These are phyloP conservation scores for Closterium sp. DNA, from an alignment of 139 green algal genomes.

Conservation along the genomic window DNA sequence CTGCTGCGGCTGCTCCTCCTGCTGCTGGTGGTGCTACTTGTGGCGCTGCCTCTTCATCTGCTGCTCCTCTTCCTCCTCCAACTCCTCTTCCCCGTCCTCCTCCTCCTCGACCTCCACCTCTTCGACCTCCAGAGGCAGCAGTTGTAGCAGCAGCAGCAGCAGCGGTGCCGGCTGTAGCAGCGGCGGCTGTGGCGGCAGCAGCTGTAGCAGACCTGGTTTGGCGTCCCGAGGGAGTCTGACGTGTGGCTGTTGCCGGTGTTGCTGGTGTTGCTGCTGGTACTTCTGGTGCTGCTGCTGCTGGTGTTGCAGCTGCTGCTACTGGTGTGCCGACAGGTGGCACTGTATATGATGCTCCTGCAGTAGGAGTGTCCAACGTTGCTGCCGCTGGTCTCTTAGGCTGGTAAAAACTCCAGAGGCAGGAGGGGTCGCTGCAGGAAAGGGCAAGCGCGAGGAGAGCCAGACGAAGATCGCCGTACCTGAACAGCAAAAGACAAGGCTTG, in stretches of 20 bases:
- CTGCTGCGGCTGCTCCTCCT: neutral
- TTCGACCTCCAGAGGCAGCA: neutral
- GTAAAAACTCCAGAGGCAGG: neutral
- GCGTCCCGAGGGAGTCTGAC: neutral
- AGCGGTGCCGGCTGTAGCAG: too few species aligned
- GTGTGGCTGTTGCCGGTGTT: neutral
- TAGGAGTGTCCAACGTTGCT: neutral
- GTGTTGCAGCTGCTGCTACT: neutral
- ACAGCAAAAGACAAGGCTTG: neutral
- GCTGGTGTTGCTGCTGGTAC: too few species aligned
- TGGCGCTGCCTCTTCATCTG: neutral
- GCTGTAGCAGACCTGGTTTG: neutral
- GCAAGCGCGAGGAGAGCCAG: neutral
- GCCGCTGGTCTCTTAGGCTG: neutral
- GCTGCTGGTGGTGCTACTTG: neutral
- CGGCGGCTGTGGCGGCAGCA: neutral
- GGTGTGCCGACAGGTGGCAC: neutral
- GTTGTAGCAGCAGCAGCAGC: neutral
- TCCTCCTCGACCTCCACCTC: neutral
- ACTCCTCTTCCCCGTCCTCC: neutral
- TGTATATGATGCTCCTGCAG: neutral
- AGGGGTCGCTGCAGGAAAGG: neutral
- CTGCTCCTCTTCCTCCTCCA: neutral
- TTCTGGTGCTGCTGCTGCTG: too few species aligned
- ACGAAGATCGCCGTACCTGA: neutral